Percentiles rank a stretch among this genome's conserved stretches.
phyloP scores from a whole-genome alignment of 768 basidiomycete species.

The Astraeus odoratus region DNA sequence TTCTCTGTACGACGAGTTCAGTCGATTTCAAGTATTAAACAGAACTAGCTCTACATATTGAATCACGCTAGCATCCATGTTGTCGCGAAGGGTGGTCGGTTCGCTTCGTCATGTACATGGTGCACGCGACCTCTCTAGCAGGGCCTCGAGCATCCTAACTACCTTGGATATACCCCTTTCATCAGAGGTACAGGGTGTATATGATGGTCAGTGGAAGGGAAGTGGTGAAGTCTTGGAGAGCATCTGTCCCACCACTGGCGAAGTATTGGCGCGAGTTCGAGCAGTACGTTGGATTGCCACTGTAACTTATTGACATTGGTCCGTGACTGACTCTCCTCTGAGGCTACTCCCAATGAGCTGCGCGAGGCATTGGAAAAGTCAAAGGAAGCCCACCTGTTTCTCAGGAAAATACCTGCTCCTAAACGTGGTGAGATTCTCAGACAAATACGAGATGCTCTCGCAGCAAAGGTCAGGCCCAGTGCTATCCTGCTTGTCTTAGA shows the following conservation, averaged over 20 bases:
- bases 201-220: slow-evolving; percentile 78
- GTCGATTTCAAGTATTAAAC: too few relatives aligned
- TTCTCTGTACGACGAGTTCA: too few relatives aligned
- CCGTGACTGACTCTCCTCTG: slow-evolving; percentile 6
- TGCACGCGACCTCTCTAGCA: slow-evolving; percentile 52
- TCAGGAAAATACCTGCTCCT: slow-evolving; percentile 80
- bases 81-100: slow-evolving; percentile 15
- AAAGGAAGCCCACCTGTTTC: slow-evolving; percentile 62
- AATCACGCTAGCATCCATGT: slow-evolving; percentile 13
- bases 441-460: slow-evolving; percentile 79
- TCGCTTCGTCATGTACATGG: slow-evolving; percentile 12
- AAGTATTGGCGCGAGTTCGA: slow-evolving; percentile 67
- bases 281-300: slow-evolving; percentile 41
- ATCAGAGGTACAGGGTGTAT: slow-evolving; percentile 66
- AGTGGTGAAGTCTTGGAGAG: slow-evolving; percentile 63
- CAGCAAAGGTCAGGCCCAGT: slow-evolving; percentile 62
- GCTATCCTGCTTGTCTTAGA: not conserved
- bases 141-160: slow-evolving; percentile 63
- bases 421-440: slow-evolving; percentile 82
- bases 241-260: slow-evolving; percentile 82
- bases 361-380: slow-evolving; percentile 60
- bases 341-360: slow-evolving; percentile 72
- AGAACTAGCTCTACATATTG: too few relatives aligned
- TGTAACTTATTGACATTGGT: not conserved
- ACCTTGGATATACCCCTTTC: slow-evolving; percentile 52